These are phyloP conservation scores for Adansonia grandidieri DNA, from an alignment of 441 rosid species.

Conservation along the genomic window DNA sequence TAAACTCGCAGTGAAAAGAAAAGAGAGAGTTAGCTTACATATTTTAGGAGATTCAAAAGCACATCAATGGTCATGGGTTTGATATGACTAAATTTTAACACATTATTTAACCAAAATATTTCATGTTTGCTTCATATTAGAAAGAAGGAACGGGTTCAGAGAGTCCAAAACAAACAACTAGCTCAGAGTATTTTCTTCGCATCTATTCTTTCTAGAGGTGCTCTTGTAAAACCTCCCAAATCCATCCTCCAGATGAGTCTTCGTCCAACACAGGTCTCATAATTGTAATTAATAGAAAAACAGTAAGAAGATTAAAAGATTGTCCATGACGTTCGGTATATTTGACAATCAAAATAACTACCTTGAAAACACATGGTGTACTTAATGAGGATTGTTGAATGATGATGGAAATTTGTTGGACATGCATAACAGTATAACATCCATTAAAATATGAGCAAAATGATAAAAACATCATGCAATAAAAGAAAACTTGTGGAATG, in stretches of 20 bases:
- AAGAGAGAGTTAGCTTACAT: not conserved
- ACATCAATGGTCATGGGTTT: not conserved
- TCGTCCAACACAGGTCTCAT: not conserved
- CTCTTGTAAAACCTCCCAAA: not conserved
- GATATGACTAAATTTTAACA: not conserved
- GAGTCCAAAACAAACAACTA: conserved; percentile 9
- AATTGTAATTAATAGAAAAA: not conserved
- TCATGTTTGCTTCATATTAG: not conserved
- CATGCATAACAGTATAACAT: not conserved
- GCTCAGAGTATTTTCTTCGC: not conserved
- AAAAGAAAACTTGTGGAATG: not conserved
- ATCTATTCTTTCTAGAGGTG: not conserved
- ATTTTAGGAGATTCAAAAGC: not conserved
- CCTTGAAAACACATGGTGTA: not conserved
- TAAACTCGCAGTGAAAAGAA: not conserved
- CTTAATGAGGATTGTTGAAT: not conserved
- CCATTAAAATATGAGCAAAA: not conserved
- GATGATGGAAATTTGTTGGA: conserved; percentile 9
- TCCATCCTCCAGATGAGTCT: not conserved
- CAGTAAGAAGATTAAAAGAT: not conserved
- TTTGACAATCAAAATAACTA: not conserved
- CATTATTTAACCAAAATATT: conserved; percentile 10
- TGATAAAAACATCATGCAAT: not conserved
- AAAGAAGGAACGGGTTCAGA: not conserved
- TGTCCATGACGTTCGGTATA: not conserved